A percentile compares a stretch with the other conserved stretches of the same genome.
Conservation (phyloP, 139 green algal genomes). For the Chlorella sp. region DNA sequence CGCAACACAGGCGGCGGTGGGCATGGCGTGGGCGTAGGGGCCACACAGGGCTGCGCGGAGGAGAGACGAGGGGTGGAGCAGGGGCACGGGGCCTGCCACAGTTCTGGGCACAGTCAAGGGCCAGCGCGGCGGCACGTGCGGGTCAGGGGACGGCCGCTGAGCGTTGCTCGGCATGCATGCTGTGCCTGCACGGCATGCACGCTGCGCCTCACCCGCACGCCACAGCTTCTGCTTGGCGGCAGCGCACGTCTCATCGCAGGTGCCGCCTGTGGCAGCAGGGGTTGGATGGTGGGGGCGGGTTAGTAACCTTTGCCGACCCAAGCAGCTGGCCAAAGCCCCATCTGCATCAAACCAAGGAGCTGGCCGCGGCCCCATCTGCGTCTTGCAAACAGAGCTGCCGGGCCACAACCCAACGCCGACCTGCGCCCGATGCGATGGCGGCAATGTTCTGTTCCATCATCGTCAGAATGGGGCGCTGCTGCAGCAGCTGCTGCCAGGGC, state of each 20-base stretch:
- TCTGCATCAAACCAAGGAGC: too few relatives aligned
- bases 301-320: background rate
- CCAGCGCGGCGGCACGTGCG: too few relatives aligned
- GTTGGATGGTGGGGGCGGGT: background rate
- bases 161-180: too few relatives aligned
- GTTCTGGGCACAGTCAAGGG: too few relatives aligned
- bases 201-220: background rate
- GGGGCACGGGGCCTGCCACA: too few relatives aligned
- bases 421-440: background rate
- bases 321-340: too few relatives aligned
- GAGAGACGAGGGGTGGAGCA: too few relatives aligned
- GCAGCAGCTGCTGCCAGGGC: conserved; percentile 19
- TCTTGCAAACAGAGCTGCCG: background rate
- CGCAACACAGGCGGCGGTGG: too few relatives aligned
- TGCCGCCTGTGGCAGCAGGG: background rate
- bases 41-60: background rate
- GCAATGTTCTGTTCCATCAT: conserved; percentile 7
- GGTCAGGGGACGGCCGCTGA: too few relatives aligned
- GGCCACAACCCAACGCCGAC: background rate
- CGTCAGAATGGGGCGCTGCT: conserved; percentile 7
- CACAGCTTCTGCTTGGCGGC: conserved; percentile 16
- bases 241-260: background rate
- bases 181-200: too few relatives aligned
- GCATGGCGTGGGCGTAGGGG: too few relatives aligned
- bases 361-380: too few relatives aligned